Base-by-base conservation (phyloP, 768 basidiomycete genomes). In the Hypholoma fasciculare region DNA sequence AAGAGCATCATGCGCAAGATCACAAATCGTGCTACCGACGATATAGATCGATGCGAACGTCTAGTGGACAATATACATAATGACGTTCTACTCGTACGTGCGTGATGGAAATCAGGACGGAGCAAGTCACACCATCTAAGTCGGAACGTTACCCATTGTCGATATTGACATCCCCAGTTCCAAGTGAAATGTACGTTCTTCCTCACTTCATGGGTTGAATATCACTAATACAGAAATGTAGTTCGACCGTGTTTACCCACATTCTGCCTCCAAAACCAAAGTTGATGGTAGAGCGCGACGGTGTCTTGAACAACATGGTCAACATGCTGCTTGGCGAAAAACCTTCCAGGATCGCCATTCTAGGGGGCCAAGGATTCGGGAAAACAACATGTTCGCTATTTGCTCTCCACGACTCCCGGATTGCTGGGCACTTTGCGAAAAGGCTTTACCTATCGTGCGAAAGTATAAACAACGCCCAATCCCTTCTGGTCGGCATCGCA, bases 401-500 rank as follows among this genome's bases (percentile, higher is more conserved):
- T 12, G 44, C 19, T 27, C 17, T 54, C 14, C 54, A 54, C 12
- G 54, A 54, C 20, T 5, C 14, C 9, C 54, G 44, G 6, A 47
- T 54, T 11, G 5, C 34, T n/a, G 36, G 47, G 13, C 34, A 19
- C 19, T 54, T 54, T 38, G 19, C 17, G 26, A 9, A 44, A 11
- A 54, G 39, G 34, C 47, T 46, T n/a, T 54, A 54, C 34, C n/a
- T 54, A 1, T 54, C 54, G 13, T 54, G 54, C 17, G 54, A 54
- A 16, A 37, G 54, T 19, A 39, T 46, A 17, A 37, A 43, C 17
- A 47, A 54, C 20, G 44, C 54, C 12, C 54, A 38, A 20, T 47
- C 44, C 13, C 54, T 54, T 16, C 54, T 54, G 9, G 54, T 47
- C 34, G 44, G 44, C 8, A 34, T 54, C 5, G 54, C 54, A 27